phyloP scores from a whole-genome alignment of 257 asterid genomes.

The Nicotiana sylvestris region DNA sequence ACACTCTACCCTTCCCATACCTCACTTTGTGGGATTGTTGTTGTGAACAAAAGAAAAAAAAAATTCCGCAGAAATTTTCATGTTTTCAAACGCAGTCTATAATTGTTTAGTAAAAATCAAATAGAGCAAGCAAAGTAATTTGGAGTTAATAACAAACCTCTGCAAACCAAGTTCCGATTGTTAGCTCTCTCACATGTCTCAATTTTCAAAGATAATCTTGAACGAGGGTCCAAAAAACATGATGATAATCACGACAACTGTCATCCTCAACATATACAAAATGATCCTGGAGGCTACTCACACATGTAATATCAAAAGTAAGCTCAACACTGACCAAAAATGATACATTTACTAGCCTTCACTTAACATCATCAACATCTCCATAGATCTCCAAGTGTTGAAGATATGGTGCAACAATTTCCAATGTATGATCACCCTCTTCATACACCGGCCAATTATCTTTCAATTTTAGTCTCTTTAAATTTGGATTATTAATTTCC shows the following conservation, averaged over 20 bases:
- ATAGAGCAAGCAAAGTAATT: background rate
- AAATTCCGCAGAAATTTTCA: no score
- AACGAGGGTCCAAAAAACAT: background rate
- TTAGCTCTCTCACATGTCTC: background rate
- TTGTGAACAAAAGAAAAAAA: no score
- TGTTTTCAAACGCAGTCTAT: no score
- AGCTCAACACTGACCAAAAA: background rate
- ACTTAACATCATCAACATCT: background rate
- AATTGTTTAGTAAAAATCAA: no score
- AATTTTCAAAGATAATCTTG: background rate
- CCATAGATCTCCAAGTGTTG: background rate
- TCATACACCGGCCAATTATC: background rate
- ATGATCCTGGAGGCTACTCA: background rate
- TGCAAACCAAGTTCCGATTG: background rate
- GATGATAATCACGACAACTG: background rate
- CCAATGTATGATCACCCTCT: background rate
- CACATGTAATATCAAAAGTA: background rate
- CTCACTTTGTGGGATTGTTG: no score
- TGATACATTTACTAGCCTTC: background rate
- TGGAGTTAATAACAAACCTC: background rate
- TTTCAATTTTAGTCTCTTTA: background rate
- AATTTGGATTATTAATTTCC: no score
- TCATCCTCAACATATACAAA: background rate
- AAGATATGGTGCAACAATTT: background rate
- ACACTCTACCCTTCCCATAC: no score